Evolutionary conservation across 495 filamentous ascomycete genomes (phyloP), one percentile per base, ranked within the genome.

Genomic region (Eremomyces bilateralis): DNA sequence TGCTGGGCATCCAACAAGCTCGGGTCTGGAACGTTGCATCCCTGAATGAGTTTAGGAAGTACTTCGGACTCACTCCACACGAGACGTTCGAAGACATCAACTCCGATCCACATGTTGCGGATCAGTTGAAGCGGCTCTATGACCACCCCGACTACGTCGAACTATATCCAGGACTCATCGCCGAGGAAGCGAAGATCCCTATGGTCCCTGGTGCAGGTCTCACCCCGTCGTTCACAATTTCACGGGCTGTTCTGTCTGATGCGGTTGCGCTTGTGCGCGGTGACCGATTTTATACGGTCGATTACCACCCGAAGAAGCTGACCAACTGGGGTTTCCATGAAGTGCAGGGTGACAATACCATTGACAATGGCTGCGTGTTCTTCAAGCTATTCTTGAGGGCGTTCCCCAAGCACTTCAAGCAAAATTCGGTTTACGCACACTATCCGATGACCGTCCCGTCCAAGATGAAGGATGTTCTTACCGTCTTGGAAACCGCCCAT

Each of bases 11-110:
- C 36, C 65, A 80, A 42, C 80, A 90, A 42, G 73, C 76, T 2
- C 71, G 83, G 6, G 63, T 67, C 15, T 91, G 83, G 83, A 80
- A 81, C 41, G 46, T 83, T 16, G 75, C 76, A 1, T 74, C 77
- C 2, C 56, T 93, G 34, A 93, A 93, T 50, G 83, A 93, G 51
- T 84, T 93, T 57, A 62, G 83, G 22, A 62, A 70, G 42, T 80
- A 78, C 58, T 85, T 90, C 44, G 71, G 69, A 6, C 56, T 93
- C 13, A 65, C 71, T 39, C 68, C 70, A 0, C 69, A 91, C 47
- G 61, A 72, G 43, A 75, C 64, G 0, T 93, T 93, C 36, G 75
- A 84, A 40, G 75, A 80, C 36, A 90, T 92, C 59, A 92, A 83
- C 45, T 60, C 68, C 0, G 73, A 92, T 47, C 70, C 69, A 4